Evolutionary conservation across 345 rosid species (phyloP), one percentile per base, ranked within the genome.

Genomic region (Euclidium syriacum): DNA sequence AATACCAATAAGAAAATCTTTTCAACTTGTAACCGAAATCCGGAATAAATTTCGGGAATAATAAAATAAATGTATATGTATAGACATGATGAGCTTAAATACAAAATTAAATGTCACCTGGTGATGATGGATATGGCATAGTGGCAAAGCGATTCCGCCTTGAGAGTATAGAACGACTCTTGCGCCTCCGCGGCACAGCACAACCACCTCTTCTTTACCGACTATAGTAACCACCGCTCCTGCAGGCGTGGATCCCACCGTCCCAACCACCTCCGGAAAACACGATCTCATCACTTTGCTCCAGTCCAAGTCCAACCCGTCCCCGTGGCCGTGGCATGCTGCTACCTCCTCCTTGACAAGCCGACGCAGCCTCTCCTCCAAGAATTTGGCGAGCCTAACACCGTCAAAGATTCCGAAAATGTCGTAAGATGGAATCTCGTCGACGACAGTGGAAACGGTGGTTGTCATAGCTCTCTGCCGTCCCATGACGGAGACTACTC

Each of bases 401-500:
- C 75, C 75, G 11, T 63, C 32, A 1, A 71, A 71, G 10, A 71
- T 71, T 20, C 75, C 75, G 2, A 48, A 71, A 23, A 71, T 48
- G 32, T 71, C 65, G 16, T 56, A 63, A 17, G 70, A 71, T 0
- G 75, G 70, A 22, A 71, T 71, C 52, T 71, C 47, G 12, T 41
- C 42, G 12, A 71, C 60, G 4, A 64, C 65, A 16, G 59, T 22
- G 46, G 75, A 71, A 40, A 64, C 75, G 15, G 75, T 70, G 10
- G 75, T 71, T 20, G 65, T 71, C 70, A 71, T 63, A 24, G 59
- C 27, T 71, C 75, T 56, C 23, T 64, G 64, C 46, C 75, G 70
- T 32, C 75, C 75, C 75, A 71, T 71, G 39, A 71, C 75, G 7
- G 70, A 63, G 39, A 71, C 70, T 24, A 71, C 55, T 5, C 75